Evolutionary conservation across 768 basidiomycete genomes (phyloP).

Genomic region (Mycena venus): DNA sequence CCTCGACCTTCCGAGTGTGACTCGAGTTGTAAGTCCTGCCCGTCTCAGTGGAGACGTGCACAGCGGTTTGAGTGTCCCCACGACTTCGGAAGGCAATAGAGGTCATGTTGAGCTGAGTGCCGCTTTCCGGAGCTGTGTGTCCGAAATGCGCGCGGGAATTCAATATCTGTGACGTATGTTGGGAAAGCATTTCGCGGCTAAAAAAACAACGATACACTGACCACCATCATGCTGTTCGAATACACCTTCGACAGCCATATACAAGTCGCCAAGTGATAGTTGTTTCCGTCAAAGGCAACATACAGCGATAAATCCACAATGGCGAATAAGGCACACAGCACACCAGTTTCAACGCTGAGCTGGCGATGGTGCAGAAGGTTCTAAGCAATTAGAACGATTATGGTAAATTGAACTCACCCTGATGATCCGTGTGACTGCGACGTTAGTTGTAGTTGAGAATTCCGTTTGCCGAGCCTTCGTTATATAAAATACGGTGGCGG

Average conservation of each 20-base stretch:
- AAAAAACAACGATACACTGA: background rate
- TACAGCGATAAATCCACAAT: constrained; percentile 33
- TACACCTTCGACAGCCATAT: constrained; percentile 40
- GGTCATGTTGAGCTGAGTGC: no score
- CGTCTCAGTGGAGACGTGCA: no score
- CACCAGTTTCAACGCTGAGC: constrained; percentile 37
- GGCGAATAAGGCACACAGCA: constrained; percentile 33
- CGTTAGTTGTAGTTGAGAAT: background rate
- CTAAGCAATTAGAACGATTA: background rate
- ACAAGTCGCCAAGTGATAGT: constrained; percentile 32
- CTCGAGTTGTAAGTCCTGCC: no score
- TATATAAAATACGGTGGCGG: constrained; percentile 33
- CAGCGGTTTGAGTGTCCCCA: no score
- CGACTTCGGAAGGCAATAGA: no score
- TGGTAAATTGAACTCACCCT: background rate
- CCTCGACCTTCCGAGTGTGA: no score
- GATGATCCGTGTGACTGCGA: background rate
- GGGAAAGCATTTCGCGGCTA: background rate
- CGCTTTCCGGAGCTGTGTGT: no score
- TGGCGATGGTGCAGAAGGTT: constrained; percentile 1
- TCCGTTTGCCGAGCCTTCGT: constrained; percentile 5
- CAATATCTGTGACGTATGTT: constrained; percentile 8
- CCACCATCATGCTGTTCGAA: constrained; percentile 31
- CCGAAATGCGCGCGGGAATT: constrained; percentile 27
- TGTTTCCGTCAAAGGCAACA: constrained; percentile 30